These are phyloP conservation scores for Pinguiococcus pyrenoidosus DNA, from an alignment of 108 stramenopile genomes.

Conservation along the genomic window DNA sequence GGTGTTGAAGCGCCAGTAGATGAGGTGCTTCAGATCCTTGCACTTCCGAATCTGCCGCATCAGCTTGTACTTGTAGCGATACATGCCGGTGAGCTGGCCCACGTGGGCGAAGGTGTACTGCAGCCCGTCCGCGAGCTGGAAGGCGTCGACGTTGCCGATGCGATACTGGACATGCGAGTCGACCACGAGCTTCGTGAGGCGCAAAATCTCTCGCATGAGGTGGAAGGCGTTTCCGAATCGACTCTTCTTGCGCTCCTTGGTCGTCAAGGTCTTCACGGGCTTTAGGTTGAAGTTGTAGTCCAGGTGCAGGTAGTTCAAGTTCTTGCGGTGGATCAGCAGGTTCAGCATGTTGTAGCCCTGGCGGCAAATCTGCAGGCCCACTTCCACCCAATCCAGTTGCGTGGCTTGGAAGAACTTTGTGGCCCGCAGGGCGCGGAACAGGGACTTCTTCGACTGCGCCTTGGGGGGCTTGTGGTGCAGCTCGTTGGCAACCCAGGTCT, in stretches of 20 bases:
- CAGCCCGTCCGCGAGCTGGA: constrained; percentile 93
- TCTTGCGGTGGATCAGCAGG: constrained; percentile 91
- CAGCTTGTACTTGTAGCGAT: constrained; percentile 96
- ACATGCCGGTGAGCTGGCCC: constrained; percentile 99
- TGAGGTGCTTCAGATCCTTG: constrained; percentile 98
- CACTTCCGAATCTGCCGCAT: constrained; percentile 97
- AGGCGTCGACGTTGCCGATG: constrained; percentile 94
- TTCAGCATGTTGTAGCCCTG: constrained; percentile 99
- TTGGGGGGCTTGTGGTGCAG: constrained; percentile 69
- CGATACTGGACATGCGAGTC: constrained; percentile 97
- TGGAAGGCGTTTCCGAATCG: constrained; percentile 84
- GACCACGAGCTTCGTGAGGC: constrained; percentile 94
- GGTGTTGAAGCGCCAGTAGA: constrained; percentile 99
- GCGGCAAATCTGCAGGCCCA: constrained; percentile 85
- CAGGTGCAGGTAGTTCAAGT: constrained; percentile 95
- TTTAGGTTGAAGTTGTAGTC: constrained; percentile 99
- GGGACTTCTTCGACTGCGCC: constrained; percentile 70
- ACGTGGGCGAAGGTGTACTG: constrained; percentile 99
- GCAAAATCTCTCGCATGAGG: constrained; percentile 90
- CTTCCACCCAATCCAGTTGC: constrained; percentile 99
- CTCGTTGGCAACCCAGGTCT: constrained; percentile 91
- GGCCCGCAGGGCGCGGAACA: constrained; percentile 89
- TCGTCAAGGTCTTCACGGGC: constrained; percentile 99
- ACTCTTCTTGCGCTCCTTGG: constrained; percentile 98
- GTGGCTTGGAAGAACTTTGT: constrained; percentile 99